Evolutionary conservation across 2,329 filamentous ascomycete genomes (phyloP), one percentile per base, ranked within the genome.

Genomic region (Stagonosporopsis tanaceti): DNA sequence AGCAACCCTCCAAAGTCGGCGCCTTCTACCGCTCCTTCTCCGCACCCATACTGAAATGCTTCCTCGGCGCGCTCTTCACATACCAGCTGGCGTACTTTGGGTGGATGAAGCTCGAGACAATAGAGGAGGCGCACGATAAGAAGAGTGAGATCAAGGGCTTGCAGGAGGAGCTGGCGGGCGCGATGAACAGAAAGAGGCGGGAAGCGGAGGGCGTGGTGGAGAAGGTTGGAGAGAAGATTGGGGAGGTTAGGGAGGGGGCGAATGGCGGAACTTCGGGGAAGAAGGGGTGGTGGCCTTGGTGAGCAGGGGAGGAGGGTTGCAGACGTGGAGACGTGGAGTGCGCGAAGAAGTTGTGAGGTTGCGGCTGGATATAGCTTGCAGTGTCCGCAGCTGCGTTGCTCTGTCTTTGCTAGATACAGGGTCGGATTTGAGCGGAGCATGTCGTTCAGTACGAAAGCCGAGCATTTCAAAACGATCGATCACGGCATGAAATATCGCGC

Each of bases 11-110:
- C 32, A 47, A 34, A 40, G 54, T 57, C 27, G 77, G 85, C 47
- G 80, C 82, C 44, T 93, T 93, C 78, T 94, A 92, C 81, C 88
- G 86, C 71, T 87, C 86, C 14, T 93, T 92, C 71, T 86, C 87
- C 37, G 83, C 89, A 1, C 90, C 91, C 2, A 81, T 94, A 42
- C 83, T 86, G 50, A 94, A 93, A 78, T 87, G 87, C 51, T 85
- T 92, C 63, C 82, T 94, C 35, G 83, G 90, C 70, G 90, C 91
- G 51, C 84, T 93, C 53, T 87, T 92, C 70, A 89, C 88, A 2
- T 95, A 94, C 75, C 91, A 95, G 77, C 68, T 90, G n/a, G 77
- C 84, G 14, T 94, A 93, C 77, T 92, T 86, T 80, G 79, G 78
- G 14, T 95, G 91, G 91, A 73, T 85, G 35, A 91, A 89, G 76